Conservation (phyloP, 2,329 filamentous ascomycete genomes). For the Cercospora sesami region DNA sequence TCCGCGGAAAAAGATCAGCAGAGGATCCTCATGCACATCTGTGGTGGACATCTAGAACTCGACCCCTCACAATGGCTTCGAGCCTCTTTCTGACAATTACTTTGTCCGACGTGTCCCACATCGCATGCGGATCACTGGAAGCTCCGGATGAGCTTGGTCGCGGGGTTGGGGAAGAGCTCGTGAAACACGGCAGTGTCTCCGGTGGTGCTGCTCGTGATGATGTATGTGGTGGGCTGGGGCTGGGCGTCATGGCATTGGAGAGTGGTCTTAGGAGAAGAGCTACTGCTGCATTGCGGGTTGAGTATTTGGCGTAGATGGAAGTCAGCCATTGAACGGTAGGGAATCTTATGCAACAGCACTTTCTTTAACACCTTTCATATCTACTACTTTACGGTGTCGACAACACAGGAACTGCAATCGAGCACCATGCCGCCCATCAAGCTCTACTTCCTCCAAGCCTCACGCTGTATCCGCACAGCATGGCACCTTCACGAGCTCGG, state of each 20-base stretch:
- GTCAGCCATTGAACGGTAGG: neutral
- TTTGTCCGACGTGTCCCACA: neutral
- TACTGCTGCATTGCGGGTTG: neutral
- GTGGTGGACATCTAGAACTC: neutral
- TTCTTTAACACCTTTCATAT: neutral
- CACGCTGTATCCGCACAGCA: conserved; percentile 47
- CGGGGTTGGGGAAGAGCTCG: conserved; percentile 1
- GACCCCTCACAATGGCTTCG: conserved; percentile 13
- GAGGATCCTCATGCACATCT: neutral
- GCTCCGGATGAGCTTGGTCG: neutral
- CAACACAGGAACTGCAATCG: neutral
- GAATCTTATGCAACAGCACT: neutral
- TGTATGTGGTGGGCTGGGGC: neutral
- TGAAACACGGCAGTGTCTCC: neutral
- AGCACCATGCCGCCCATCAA: conserved; percentile 39
- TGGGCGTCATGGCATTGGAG: conserved; percentile 4
- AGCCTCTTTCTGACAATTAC: conserved; percentile 3
- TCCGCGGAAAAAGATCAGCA: conserved; percentile 1
- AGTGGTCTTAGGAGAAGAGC: neutral
- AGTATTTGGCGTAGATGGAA: neutral
- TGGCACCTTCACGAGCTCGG: conserved; percentile 51
- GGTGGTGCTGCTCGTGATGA: neutral
- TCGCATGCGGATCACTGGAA: conserved; percentile 7
- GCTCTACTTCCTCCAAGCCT: conserved; percentile 52
- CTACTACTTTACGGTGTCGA: neutral